Percentiles rank a stretch among this genome's conserved stretches.
Conservation (phyloP, 2,329 filamentous ascomycete genomes). For the Curvularia hawaiiensis region DNA sequence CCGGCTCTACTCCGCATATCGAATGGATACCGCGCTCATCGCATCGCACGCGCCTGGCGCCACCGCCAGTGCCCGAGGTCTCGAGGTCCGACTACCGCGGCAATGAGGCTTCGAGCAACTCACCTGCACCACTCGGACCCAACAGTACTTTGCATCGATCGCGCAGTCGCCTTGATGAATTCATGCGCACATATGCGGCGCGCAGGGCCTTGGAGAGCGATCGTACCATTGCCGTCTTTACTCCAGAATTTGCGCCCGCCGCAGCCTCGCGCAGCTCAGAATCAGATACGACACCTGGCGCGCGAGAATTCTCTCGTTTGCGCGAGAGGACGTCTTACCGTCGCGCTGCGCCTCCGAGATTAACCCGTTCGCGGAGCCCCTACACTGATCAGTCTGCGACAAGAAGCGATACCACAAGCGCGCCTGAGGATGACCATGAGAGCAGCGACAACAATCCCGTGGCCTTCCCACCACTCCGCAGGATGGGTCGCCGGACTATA, state of each 20-base stretch:
- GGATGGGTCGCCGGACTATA: constrained; percentile 47
- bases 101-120: constrained; percentile 22
- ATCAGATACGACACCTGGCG: constrained; percentile 11
- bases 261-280: constrained; percentile 20
- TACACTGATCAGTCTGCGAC: constrained; percentile 7
- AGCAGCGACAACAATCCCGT: constrained; percentile 35
- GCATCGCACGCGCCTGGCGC: constrained; percentile 32
- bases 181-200: constrained; percentile 22
- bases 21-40: constrained; percentile 25
- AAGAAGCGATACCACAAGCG: constrained; percentile 11
- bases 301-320: constrained; percentile 6
- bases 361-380: constrained; percentile 22
- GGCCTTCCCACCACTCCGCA: constrained; percentile 44
- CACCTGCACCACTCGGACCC: constrained; percentile 22
- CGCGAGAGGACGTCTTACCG: constrained; percentile 17
- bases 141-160: constrained; percentile 21
- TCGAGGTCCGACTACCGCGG: constrained; percentile 24
- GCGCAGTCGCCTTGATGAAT: constrained; percentile 16
- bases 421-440: constrained; percentile 28
- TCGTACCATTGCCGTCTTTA: constrained; percentile 37
- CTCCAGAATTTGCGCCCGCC: constrained; percentile 45
- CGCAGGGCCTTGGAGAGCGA: constrained; percentile 17
- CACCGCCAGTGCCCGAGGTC: constrained; percentile 44
- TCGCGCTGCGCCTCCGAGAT: constrained; percentile 12
- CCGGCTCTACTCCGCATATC: constrained; percentile 17